Conservation (phyloP, 2,329 filamentous ascomycete genomes). For the Daldinia sp. region DNA sequence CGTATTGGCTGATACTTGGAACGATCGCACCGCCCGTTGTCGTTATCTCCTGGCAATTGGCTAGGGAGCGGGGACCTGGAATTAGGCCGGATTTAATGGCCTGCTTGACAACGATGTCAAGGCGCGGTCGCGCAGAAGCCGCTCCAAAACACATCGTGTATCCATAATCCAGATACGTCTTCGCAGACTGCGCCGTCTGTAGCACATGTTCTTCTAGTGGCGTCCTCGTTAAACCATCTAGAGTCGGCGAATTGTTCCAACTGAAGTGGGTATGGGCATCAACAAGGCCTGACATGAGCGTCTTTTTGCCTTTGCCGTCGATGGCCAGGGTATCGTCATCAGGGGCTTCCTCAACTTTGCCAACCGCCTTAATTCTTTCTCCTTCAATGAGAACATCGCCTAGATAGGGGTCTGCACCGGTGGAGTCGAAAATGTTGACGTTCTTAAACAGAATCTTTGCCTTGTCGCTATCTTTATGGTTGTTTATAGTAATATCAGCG, state of each 20-base stretch:
- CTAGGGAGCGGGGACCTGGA: conserved; percentile 61
- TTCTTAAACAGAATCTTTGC: conserved; percentile 49
- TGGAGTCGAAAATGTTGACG: conserved; percentile 52
- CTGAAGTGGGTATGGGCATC: conserved; percentile 63
- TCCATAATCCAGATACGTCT: conserved; percentile 61
- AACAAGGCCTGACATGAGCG: conserved; percentile 62
- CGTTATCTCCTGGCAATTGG: conserved; percentile 63
- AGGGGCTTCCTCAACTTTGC: conserved; percentile 38
- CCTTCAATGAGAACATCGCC: conserved; percentile 52
- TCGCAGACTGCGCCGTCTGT: conserved; percentile 57
- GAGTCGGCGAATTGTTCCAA: conserved; percentile 59
- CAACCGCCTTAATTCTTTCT: conserved; percentile 46
- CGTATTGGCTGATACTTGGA: conserved; percentile 51
- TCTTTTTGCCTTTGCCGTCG: conserved; percentile 56
- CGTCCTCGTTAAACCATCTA: conserved; percentile 57
- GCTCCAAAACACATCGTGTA: conserved; percentile 65
- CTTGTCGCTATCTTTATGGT: conserved; percentile 24
- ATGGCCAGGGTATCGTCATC: conserved; percentile 47
- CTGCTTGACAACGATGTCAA: conserved; percentile 61
- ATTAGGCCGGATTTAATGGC: conserved; percentile 62
- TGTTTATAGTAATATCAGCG: conserved; percentile 30
- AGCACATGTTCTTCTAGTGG: conserved; percentile 62
- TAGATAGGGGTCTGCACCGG: conserved; percentile 47
- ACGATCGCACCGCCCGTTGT: conserved; percentile 59
- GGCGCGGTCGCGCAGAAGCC: conserved; percentile 59